phyloP scores from a whole-genome alignment of 1,139 yeast genomes.

The Saccharomycopsis hybrid region DNA sequence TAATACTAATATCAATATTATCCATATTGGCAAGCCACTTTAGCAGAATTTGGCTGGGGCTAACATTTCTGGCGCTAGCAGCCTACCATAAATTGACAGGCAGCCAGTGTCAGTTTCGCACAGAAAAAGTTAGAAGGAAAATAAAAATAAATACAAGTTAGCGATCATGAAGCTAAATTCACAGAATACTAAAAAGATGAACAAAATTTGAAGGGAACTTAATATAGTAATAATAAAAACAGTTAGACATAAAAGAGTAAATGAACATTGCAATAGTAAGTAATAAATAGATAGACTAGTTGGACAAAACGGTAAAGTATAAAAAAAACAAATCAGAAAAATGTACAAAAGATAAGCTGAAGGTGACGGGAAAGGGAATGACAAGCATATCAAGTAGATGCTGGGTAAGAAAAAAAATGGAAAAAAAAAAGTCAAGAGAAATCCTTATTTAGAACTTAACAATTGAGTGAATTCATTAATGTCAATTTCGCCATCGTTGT shows the following conservation, averaged over 20 bases:
- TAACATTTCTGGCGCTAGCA: too few relatives aligned
- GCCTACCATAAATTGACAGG: too few relatives aligned
- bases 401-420: too few relatives aligned
- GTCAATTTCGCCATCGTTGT: slow-evolving; percentile 93
- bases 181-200: too few relatives aligned
- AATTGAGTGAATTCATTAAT: slow-evolving; percentile 90
- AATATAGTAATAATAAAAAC: background rate
- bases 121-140: too few relatives aligned
- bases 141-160: too few relatives aligned
- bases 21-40: too few relatives aligned
- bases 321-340: background rate
- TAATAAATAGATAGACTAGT: background rate
- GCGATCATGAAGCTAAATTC: too few relatives aligned
- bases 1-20: too few relatives aligned
- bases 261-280: background rate
- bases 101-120: too few relatives aligned
- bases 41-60: too few relatives aligned
- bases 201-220: background rate
- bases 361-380: background rate
- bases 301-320: background rate
- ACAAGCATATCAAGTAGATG: background rate
- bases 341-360: background rate
- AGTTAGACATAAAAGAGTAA: background rate
- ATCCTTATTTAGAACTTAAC: slow-evolving; percentile 34
- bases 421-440: background rate